Evolutionary conservation across 768 basidiomycete genomes (phyloP).

Genomic region (Rossbeevera mucosa): DNA sequence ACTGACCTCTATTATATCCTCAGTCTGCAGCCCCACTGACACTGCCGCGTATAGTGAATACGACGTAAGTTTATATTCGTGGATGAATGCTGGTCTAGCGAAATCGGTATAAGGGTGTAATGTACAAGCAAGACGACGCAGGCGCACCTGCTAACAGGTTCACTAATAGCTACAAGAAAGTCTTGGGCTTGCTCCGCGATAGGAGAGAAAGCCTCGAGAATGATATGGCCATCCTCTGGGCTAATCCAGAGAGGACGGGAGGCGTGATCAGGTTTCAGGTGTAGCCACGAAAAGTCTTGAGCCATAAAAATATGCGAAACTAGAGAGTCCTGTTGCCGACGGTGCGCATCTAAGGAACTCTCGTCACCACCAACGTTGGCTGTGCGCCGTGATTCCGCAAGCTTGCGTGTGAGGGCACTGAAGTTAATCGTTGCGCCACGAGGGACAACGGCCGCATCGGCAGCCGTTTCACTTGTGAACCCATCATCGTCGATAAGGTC

Average conservation of each 20-base stretch:
- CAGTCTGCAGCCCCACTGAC: slow-evolving; percentile 94
- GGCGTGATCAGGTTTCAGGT: slow-evolving; percentile 85
- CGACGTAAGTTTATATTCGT: slow-evolving; percentile 98
- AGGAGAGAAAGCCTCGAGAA: slow-evolving; percentile 95
- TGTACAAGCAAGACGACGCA: slow-evolving; percentile 24
- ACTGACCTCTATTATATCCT: slow-evolving; percentile 96
- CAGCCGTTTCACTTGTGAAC: slow-evolving; percentile 33
- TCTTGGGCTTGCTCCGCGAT: slow-evolving; percentile 98
- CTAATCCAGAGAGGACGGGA: slow-evolving; percentile 96
- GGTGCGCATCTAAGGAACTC: slow-evolving; percentile 57
- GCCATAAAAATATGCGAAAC: slow-evolving; percentile 81
- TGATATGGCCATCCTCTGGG: slow-evolving; percentile 87
- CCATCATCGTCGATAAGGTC: slow-evolving; percentile 61
- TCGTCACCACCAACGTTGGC: slow-evolving; percentile 37
- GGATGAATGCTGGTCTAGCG: slow-evolving; percentile 88
- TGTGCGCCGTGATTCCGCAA: slow-evolving; percentile 57
- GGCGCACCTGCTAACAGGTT: slow-evolving; percentile 95
- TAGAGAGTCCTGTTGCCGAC: slow-evolving; percentile 67
- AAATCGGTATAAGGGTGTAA: slow-evolving; percentile 16
- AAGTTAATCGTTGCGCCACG: slow-evolving; percentile 82
- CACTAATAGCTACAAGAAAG: slow-evolving; percentile 95
- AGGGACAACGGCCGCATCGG: slow-evolving; percentile 48
- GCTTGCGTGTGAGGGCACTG: slow-evolving; percentile 74
- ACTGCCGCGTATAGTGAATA: slow-evolving; percentile 98
- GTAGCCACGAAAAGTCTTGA: slow-evolving; percentile 82